phyloP scores from a whole-genome alignment of 352 stramenopile genomes.

The Pythium volutum region DNA sequence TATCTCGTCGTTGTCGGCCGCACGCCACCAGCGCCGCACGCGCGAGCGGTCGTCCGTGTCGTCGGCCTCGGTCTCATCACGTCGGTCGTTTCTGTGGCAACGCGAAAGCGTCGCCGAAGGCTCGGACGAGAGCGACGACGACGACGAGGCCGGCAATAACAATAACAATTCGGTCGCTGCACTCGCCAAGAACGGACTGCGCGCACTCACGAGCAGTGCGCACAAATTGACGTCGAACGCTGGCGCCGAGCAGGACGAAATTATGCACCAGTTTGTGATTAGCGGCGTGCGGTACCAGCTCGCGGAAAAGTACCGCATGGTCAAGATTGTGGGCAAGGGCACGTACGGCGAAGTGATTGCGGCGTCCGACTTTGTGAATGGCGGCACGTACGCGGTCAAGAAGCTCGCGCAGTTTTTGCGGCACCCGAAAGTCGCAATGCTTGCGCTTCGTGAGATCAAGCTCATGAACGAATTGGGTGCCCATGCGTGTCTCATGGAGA shows the following conservation, averaged over 20 bases:
- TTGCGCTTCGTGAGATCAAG: constrained; percentile 85
- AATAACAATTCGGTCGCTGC: constrained; percentile 24
- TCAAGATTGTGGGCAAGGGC: constrained; percentile 86
- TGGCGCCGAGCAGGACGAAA: constrained; percentile 34
- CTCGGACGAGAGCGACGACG: constrained; percentile 16
- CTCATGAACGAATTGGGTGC: constrained; percentile 82
- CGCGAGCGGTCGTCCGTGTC: constrained; percentile 35
- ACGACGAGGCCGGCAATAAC: constrained; percentile 9
- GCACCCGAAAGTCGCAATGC: constrained; percentile 79
- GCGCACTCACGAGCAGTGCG: constrained; percentile 16
- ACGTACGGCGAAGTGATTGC: constrained; percentile 91
- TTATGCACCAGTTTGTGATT: constrained; percentile 90
- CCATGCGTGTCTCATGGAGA: constrained; percentile 77
- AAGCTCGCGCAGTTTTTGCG: constrained; percentile 84
- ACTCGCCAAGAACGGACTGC: constrained; percentile 21
- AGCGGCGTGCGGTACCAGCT: constrained; percentile 85
- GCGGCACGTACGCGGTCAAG: constrained; percentile 87
- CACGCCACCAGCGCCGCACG: constrained; percentile 26
- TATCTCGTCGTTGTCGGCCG: constrained; percentile 62
- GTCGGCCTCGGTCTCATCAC: constrained; percentile 13
- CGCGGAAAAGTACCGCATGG: constrained; percentile 86
- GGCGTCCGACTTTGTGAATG: constrained; percentile 80
- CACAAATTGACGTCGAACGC: background rate
- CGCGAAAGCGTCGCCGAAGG: constrained; percentile 8
- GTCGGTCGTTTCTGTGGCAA: constrained; percentile 22